A percentile compares a stretch with the other conserved stretches of the same genome.
These are phyloP conservation scores for Candida hispaniensis DNA, from an alignment of 805 yeast species.

Conservation along the genomic window DNA sequence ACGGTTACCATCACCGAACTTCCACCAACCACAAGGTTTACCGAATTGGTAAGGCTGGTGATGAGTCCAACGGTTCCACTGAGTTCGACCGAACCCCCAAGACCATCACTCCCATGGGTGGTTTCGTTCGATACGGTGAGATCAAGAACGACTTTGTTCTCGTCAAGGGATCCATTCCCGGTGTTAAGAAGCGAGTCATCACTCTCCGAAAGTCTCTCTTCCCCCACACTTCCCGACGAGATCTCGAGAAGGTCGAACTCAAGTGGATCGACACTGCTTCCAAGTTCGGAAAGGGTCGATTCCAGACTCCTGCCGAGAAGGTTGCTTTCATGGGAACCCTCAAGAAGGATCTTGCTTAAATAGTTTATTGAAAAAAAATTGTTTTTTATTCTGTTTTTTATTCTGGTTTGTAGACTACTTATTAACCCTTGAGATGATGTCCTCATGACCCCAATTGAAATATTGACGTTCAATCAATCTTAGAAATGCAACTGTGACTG, in stretches of 20 bases:
- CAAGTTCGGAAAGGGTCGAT: conserved; percentile 99
- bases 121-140: conserved; percentile 98
- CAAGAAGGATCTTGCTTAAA: conserved; percentile 76
- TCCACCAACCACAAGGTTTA: conserved; percentile 99
- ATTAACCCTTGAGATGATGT: too few species aligned
- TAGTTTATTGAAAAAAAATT: not conserved
- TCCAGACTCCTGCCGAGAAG: conserved; percentile 99
- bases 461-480: too few species aligned
- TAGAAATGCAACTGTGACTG: too few species aligned
- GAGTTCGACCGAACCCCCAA: conserved; percentile 99
- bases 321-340: conserved; percentile 99
- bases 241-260: conserved; percentile 89
- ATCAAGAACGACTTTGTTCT: conserved; percentile 96
- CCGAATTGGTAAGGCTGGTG: conserved; percentile 97
- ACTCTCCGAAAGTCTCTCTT: conserved; percentile 97
- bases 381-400: too few species aligned
- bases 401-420: too few species aligned
- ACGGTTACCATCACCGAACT: conserved; percentile 99
- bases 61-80: conserved; percentile 90
- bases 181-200: conserved; percentile 98
- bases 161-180: conserved; percentile 99
- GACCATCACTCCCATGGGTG: conserved; percentile 99
- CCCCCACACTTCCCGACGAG: conserved; percentile 96
- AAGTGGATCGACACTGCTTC: conserved; percentile 99
- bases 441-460: too few species aligned